Conservation (phyloP, 2,329 filamentous ascomycete species). For the Byssothecium circinans region DNA sequence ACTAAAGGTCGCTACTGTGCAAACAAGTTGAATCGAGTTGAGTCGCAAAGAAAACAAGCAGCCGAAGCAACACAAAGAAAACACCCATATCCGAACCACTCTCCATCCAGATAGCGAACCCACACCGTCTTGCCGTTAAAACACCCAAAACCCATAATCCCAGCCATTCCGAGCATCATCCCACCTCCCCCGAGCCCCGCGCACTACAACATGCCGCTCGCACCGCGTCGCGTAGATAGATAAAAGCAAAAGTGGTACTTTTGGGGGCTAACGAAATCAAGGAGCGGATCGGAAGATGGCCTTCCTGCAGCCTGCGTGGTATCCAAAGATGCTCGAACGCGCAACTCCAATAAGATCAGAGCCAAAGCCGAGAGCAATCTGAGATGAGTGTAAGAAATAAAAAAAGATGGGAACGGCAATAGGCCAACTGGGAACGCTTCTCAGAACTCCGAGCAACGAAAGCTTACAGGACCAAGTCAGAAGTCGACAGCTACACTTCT, state of each 20-base stretch:
- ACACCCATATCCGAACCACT: neutral
- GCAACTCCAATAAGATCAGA: neutral
- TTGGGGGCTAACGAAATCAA: slow-evolving; percentile 11
- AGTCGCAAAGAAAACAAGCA: slow-evolving; percentile 13
- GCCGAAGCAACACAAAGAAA: slow-evolving; percentile 6
- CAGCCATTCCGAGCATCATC: neutral
- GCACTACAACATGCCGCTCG: neutral
- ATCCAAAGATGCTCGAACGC: slow-evolving; percentile 18
- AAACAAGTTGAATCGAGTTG: slow-evolving; percentile 21
- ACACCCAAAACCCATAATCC: neutral
- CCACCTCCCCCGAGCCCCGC: neutral
- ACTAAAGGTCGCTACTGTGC: slow-evolving; percentile 31
- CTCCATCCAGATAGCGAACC: slow-evolving; percentile 2
- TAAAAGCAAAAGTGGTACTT: slow-evolving; percentile 9
- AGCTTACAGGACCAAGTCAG: no score
- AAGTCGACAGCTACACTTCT: no score
- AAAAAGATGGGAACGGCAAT: slow-evolving; percentile 8
- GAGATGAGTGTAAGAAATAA: slow-evolving; percentile 11
- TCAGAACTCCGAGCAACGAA: no score
- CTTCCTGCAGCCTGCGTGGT: slow-evolving; percentile 7
- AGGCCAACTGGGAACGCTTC: neutral
- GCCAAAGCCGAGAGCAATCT: slow-evolving; percentile 4
- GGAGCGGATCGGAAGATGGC: slow-evolving; percentile 17
- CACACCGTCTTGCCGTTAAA: slow-evolving; percentile 1
- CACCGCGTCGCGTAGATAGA: slow-evolving; percentile 1